These are phyloP conservation scores for Pseudogymnoascus sp. DNA, from an alignment of 2,329 filamentous ascomycete species.

Conservation along the genomic window DNA sequence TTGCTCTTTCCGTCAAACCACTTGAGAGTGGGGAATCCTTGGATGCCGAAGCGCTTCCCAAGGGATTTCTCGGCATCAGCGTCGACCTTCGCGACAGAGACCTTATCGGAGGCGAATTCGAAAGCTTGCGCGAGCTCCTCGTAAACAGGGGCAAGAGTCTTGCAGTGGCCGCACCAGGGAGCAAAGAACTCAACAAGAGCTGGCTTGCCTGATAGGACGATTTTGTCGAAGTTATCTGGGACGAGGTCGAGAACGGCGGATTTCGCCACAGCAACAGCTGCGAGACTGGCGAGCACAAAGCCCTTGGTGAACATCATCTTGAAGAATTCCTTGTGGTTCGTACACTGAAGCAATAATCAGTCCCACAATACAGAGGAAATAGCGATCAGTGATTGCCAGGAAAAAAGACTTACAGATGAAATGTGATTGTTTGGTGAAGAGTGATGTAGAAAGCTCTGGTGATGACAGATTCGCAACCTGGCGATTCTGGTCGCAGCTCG, in stretches of 20 bases:
- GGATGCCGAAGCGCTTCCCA: slow-evolving; percentile 77
- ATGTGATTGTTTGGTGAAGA: slow-evolving; percentile 3
- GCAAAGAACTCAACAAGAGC: slow-evolving; percentile 97
- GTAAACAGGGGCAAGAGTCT: slow-evolving; percentile 88
- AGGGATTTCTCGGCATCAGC: slow-evolving; percentile 81
- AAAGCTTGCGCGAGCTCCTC: slow-evolving; percentile 78
- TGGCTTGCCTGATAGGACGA: slow-evolving; percentile 87
- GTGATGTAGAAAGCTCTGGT: not conserved
- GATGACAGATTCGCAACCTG: slow-evolving; percentile 2
- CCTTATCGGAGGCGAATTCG: slow-evolving; percentile 60
- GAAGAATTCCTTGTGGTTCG: slow-evolving; percentile 8
- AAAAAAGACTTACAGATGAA: not conserved
- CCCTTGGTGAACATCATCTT: slow-evolving; percentile 44
- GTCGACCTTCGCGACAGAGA: slow-evolving; percentile 92
- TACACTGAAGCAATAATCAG: not conserved
- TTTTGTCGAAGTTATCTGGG: slow-evolving; percentile 82
- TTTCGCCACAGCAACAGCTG: slow-evolving; percentile 52
- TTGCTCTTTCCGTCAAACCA: slow-evolving; percentile 95
- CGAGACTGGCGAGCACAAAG: slow-evolving; percentile 48
- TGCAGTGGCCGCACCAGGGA: slow-evolving; percentile 99
- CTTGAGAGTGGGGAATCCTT: slow-evolving; percentile 95
- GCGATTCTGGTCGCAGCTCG: not conserved
- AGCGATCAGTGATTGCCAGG: not conserved
- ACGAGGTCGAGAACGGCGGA: slow-evolving; percentile 86
- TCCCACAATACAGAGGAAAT: not conserved